phyloP scores from a whole-genome alignment of 495 filamentous ascomycete genomes.

The Talaromyces ruber region DNA sequence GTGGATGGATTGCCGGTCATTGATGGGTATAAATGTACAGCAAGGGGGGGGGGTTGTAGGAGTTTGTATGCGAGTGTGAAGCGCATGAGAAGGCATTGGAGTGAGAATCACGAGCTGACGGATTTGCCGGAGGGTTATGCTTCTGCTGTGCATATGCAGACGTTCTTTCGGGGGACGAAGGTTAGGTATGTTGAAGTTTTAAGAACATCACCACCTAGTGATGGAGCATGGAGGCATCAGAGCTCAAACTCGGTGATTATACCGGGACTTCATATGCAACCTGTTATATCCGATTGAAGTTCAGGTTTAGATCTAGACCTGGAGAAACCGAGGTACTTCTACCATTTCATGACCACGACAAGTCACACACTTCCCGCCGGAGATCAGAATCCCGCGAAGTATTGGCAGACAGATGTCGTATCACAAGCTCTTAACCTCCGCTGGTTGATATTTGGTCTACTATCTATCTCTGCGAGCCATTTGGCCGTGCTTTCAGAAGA shows the following conservation, averaged over 20 bases:
- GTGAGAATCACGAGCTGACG: constrained; percentile 18
- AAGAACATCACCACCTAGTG: background rate
- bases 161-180: constrained; percentile 28
- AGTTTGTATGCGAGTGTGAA: constrained; percentile 22
- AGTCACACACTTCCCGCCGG: constrained; percentile 22
- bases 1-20: constrained; percentile 20
- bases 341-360: constrained; percentile 26
- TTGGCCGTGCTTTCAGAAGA: constrained; percentile 12
- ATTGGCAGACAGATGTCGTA: constrained; percentile 18
- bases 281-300: background rate
- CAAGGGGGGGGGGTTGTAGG: constrained; percentile 11
- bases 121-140: constrained; percentile 9
- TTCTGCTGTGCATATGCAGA: constrained; percentile 19
- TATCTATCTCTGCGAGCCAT: constrained; percentile 22
- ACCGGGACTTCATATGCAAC: constrained; percentile 5
- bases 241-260: background rate
- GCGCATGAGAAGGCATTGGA: constrained; percentile 24
- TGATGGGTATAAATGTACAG: constrained; percentile 18
- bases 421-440: constrained; percentile 16
- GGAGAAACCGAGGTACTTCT: constrained; percentile 23
- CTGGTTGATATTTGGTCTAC: constrained; percentile 20
- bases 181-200: constrained; percentile 26
- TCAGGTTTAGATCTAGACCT: constrained; percentile 14
- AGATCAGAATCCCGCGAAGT: background rate
- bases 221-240: background rate